Base-by-base conservation (phyloP, 345 rosid species). In the Eucalyptus shirleyi region DNA sequence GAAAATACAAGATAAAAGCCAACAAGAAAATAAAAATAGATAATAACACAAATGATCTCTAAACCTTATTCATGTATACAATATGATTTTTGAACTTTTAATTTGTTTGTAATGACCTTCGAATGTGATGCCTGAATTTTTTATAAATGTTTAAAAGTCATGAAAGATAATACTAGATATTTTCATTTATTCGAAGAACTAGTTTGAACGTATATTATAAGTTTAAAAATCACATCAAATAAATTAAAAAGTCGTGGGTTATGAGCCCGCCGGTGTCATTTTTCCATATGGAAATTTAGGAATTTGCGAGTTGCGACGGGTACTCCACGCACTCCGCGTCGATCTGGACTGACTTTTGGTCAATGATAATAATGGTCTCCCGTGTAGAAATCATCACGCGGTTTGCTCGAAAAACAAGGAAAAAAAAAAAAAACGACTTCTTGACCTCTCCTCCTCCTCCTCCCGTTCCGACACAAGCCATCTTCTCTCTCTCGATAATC, bases 11-110 rank as follows among this genome's bases (percentile, higher is more conserved):
- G 59, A 53, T 56, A 24, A 24, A 28, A 13, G 34, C 32, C 34
- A 7, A n/a, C 19, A 14, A 30, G 34, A 65, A 65, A 15, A 65
- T 65, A 1, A 65, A 30, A 65, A n/a, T 15, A 15, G 6, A n/a
- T n/a, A 65, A n/a, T 14, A 14, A 13, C 32, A 28, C 8, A 60
- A 28, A 60, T 18, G 8, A 12, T 28, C 8, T 13, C 0, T 28
- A 12, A 60, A 59, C 6, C 1, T 10, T 10, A 0, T 1, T 0
- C 2, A 51, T 51, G 7, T 55, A 2, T 55, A 55, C 0, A 56
- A 55, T 9, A 3, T 55, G 2, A 4, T 59, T 0, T 26, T 0
- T 11, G 0, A 59, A 59, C 0, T 59, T 59, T 28, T 60, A 60
- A 60, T 60, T 60, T 28, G 1, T 12, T 60, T 7, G 13, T 6